These are phyloP conservation scores for Garcileccinum viscosum DNA, from an alignment of 1,284 basidiomycete species.

Conservation along the genomic window DNA sequence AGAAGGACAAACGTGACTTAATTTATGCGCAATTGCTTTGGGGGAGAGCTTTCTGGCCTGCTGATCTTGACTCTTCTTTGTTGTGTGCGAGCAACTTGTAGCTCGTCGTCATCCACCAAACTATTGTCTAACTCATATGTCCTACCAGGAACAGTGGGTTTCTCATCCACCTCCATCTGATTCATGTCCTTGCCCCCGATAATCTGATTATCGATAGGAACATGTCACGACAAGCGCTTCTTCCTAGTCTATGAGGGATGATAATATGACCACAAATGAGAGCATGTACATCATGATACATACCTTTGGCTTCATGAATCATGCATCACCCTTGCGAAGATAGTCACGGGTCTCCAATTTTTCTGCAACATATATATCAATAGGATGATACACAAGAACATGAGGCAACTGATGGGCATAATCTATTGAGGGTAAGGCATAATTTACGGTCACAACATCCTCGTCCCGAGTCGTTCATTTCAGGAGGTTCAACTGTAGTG, in stretches of 20 bases:
- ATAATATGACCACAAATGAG: conserved; percentile 12
- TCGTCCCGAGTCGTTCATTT: conserved; percentile 68
- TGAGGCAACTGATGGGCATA: conserved; percentile 75
- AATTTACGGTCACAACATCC: conserved; percentile 72
- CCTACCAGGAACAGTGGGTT: conserved; percentile 64
- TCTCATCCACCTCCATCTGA: conserved; percentile 82
- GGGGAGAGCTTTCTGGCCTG: conserved; percentile 81
- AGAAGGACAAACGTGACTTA: conserved; percentile 45
- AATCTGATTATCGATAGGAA: conserved; percentile 72
- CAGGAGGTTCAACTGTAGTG: conserved; percentile 46
- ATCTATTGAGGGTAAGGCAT: conserved; percentile 85
- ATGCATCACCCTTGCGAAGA: conserved; percentile 86
- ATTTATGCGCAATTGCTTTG: conserved; percentile 85
- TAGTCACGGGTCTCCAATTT: conserved; percentile 90
- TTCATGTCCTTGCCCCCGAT: conserved; percentile 49
- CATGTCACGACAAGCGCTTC: conserved; percentile 79
- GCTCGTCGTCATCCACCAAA: conserved; percentile 98
- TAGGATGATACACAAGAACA: background rate
- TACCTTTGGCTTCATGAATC: conserved; percentile 94
- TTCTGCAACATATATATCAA: conserved; percentile 57
- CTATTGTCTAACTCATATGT: conserved; percentile 79
- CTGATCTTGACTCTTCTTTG: conserved; percentile 83
- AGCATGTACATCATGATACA: conserved; percentile 17
- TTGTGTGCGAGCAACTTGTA: conserved; percentile 91
- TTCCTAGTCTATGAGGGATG: conserved; percentile 78